A percentile compares a stretch with the other conserved stretches of the same genome.
Evolutionary conservation across 495 filamentous ascomycete species (phyloP).

Genomic region (Jackrogersella minutella): DNA sequence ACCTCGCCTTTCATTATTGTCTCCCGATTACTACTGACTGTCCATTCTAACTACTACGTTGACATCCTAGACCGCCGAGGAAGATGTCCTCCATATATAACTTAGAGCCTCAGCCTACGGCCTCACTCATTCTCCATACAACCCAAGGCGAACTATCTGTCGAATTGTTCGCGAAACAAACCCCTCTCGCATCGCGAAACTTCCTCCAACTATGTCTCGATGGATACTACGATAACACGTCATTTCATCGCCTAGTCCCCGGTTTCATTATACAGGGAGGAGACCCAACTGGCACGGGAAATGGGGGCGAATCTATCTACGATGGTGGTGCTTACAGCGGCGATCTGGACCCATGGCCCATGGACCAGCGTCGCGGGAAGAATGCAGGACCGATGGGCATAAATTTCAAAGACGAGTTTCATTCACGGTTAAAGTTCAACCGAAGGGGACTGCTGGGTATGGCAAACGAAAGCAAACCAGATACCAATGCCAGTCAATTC

Average conservation of each 20-base stretch:
- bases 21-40: not conserved
- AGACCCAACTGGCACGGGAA: slow-evolving; percentile 82
- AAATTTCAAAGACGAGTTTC: slow-evolving; percentile 87
- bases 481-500: slow-evolving; percentile 93
- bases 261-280: slow-evolving; percentile 95
- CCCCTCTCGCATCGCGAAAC: slow-evolving; percentile 88
- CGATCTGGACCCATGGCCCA: slow-evolving; percentile 65
- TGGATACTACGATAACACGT: slow-evolving; percentile 89
- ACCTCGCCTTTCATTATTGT: no score
- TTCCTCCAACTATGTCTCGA: slow-evolving; percentile 96
- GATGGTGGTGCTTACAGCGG: slow-evolving; percentile 80
- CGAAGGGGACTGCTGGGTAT: slow-evolving; percentile 90
- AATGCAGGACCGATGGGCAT: slow-evolving; percentile 63
- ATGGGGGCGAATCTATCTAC: slow-evolving; percentile 91
- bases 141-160: slow-evolving; percentile 87
- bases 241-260: slow-evolving; percentile 92
- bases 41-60: not conserved
- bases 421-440: slow-evolving; percentile 91
- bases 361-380: slow-evolving; percentile 66
- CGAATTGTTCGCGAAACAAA: slow-evolving; percentile 93
- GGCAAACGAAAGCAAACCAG: slow-evolving; percentile 79
- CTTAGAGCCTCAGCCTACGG: slow-evolving; percentile 91
- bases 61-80: not conserved
- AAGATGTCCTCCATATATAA: slow-evolving; percentile 89
- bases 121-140: slow-evolving; percentile 87